Percentiles rank a stretch among this genome's conserved stretches.
Evolutionary conservation across 371 early-diverging fungal genomes (phyloP).

Genomic region (Batkoa obscura): DNA sequence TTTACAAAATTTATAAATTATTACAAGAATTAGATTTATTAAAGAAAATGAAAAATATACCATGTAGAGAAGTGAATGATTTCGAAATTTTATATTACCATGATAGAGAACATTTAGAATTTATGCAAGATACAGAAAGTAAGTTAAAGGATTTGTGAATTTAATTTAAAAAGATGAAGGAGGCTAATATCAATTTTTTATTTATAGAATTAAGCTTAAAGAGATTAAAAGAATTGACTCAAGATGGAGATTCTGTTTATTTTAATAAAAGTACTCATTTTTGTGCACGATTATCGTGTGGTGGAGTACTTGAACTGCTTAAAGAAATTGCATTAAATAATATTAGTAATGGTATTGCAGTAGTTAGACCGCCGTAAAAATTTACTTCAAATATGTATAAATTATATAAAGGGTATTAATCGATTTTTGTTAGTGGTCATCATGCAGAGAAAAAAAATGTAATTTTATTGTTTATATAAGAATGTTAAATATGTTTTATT

Average conservation of each 20-base stretch:
- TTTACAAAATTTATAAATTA: constrained; percentile 35
- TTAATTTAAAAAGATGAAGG: not conserved
- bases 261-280: constrained; percentile 37
- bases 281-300: constrained; percentile 43
- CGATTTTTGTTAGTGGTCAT: constrained; percentile 44
- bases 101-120: not conserved
- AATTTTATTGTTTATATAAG: constrained; percentile 7
- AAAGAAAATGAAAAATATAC: constrained; percentile 25
- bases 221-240: constrained; percentile 8
- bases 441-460: constrained; percentile 56
- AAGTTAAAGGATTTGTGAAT: not conserved
- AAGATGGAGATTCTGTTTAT: constrained; percentile 43
- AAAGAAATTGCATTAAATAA: constrained; percentile 36
- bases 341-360: constrained; percentile 61
- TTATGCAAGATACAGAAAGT: not conserved
- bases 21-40: constrained; percentile 24
- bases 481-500: no score
- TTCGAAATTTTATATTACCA: not conserved
- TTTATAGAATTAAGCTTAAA: not conserved
- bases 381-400: not conserved
- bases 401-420: no score
- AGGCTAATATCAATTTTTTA: no score
- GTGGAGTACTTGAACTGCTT: constrained; percentile 52
- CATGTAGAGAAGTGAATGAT: constrained; percentile 19
- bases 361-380: constrained; percentile 55